Percentiles rank a stretch among this genome's conserved stretches.
These are phyloP conservation scores for Chrysopogon serrulatus DNA, from an alignment of 176 grass and related monocot species.

Conservation along the genomic window DNA sequence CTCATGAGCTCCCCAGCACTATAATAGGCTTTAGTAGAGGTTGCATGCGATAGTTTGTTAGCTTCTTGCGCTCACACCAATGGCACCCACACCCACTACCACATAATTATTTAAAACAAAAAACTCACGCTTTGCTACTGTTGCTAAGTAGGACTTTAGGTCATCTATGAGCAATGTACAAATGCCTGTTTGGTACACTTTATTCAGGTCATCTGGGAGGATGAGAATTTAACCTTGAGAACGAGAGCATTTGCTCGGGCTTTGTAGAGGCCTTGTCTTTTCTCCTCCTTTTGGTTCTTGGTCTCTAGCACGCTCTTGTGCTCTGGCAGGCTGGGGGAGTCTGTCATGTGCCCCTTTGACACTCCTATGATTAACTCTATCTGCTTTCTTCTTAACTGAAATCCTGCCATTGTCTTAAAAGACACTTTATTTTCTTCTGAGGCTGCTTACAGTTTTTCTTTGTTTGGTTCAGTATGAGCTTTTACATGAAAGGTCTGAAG, in stretches of 20 bases:
- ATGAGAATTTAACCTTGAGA: neutral
- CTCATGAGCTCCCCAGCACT: neutral
- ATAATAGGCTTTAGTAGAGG: no score
- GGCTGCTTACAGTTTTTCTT: neutral
- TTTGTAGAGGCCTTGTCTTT: neutral
- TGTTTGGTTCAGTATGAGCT: conserved; percentile 66
- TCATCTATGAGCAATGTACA: neutral
- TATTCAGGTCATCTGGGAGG: neutral
- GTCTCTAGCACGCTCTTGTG: neutral
- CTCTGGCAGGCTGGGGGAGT: neutral
- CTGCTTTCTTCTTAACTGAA: neutral
- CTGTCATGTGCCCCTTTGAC: neutral
- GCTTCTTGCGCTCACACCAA: no score
- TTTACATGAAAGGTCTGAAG: conserved; percentile 40
- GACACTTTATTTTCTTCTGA: neutral
- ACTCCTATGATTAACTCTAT: neutral
- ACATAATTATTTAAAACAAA: no score
- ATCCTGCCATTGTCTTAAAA: neutral
- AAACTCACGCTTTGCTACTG: neutral
- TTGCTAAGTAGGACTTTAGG: neutral
- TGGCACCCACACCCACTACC: no score
- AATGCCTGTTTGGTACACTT: neutral
- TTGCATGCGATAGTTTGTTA: no score
- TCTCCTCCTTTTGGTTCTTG: neutral
- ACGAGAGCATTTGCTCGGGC: neutral